Evolutionary conservation across 495 filamentous ascomycete genomes (phyloP), one percentile per base, ranked within the genome.

Genomic region (Pseudoneurospora amorphoporcata): DNA sequence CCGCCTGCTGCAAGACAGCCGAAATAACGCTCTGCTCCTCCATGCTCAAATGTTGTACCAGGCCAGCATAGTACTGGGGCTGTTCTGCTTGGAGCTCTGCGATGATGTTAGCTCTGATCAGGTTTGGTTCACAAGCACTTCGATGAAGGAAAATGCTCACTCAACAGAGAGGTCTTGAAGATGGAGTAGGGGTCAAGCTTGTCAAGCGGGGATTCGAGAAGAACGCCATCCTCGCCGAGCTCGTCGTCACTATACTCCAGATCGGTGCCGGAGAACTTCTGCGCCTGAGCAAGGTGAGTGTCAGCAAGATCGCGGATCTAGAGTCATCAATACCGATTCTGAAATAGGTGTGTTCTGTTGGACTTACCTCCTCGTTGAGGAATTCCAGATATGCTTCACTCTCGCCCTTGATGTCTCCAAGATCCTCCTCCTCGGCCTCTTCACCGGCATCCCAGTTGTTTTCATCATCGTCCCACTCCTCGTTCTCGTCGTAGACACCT

Each of bases 321-420:
- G 42, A 37, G 68, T 29, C 29, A 35, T 41, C 39, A 69, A 69
- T 72, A 76, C 70, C 74, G 68, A 76, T 42, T 70, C 58, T 39
- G 68, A 40, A 16, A 12, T 65, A 16, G 17, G 29, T 17, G 9
- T 53, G 39, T 16, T 70, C 29, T 38, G 19, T 53, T 58, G 65
- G 43, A 42, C 82, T 83, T 77, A 91, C 91, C 85, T 97, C 95
- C 78, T 95, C 91, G 76, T 94, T 95, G 68, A 99, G 82, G 84
- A 99, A 99, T 70, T 98, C 95, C 41, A 99, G 87, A 79, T 99
- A 99, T 3, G 95, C 94, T 23, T 92, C 90, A 77, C 92, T 94
- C 82, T 99, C 95, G 77, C 98, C 94, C 75, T 92, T 88, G 76
- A 88, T 86, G 75, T 97, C 95, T 12, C 79, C 82, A 7, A 87